Conservation (phyloP, 495 filamentous ascomycete genomes). For the Aspergillus asperescens region DNA sequence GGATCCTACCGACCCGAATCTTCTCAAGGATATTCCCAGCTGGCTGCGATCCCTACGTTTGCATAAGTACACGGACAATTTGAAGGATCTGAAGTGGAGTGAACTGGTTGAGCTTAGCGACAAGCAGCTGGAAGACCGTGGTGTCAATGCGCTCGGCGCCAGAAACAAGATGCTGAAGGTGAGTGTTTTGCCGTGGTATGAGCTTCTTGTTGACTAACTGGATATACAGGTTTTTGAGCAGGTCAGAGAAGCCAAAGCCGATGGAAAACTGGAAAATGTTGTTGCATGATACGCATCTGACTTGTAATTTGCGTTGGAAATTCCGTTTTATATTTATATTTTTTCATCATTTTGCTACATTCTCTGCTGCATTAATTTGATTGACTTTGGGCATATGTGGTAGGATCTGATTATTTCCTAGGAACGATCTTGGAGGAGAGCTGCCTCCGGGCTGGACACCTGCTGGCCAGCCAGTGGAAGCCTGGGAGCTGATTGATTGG, state of each 20-base stretch:
- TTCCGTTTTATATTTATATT: conserved; percentile 14
- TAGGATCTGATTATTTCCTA: conserved; percentile 27
- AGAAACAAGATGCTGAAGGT: conserved; percentile 98
- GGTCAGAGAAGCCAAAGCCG: conserved; percentile 73
- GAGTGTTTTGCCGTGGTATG: conserved; percentile 18
- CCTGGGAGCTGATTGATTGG: conserved; percentile 19
- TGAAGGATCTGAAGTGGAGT: conserved; percentile 97
- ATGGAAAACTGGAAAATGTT: conserved; percentile 55
- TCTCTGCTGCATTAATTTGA: conserved; percentile 30
- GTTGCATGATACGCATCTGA: conserved; percentile 17
- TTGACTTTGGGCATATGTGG: conserved; percentile 27
- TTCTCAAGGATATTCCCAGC: conserved; percentile 91
- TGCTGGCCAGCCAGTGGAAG: conserved; percentile 17
- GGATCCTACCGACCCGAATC: conserved; percentile 85
- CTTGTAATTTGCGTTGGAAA: conserved; percentile 9
- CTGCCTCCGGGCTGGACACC: conserved; percentile 9
- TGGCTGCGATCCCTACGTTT: conserved; percentile 93
- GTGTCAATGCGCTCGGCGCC: conserved; percentile 92
- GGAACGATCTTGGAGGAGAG: conserved; percentile 19
- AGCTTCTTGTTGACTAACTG: conserved; percentile 17
- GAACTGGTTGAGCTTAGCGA: conserved; percentile 90
- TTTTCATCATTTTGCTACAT: conserved; percentile 18
- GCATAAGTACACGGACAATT: conserved; percentile 97
- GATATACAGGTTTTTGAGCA: conserved; percentile 78
- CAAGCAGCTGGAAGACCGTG: conserved; percentile 85